Evolutionary conservation across 2,329 filamentous ascomycete species (phyloP).

Genomic region (Paecilomyces formosus): DNA sequence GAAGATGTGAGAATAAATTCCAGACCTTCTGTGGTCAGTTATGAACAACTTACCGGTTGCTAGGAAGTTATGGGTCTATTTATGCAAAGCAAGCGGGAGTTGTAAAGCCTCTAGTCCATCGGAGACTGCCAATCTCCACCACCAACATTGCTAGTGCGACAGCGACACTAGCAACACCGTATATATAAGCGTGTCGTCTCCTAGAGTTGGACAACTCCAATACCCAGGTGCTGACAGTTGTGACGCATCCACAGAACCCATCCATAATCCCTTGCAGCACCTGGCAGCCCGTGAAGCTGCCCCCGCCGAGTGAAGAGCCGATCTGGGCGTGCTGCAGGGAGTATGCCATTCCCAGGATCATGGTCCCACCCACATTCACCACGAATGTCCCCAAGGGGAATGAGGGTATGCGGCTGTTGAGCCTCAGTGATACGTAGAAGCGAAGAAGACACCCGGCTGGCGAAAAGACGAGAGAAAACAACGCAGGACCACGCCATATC

Average conservation of each 20-base stretch:
- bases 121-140: constrained; percentile 65
- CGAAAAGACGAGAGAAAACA: constrained; percentile 70
- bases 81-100: constrained; percentile 5
- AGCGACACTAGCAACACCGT: constrained; percentile 56
- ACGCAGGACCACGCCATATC: constrained; percentile 62
- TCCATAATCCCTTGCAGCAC: constrained; percentile 56
- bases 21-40: too few relatives aligned
- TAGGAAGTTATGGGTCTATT: not conserved
- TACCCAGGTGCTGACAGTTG: constrained; percentile 59
- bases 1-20: too few relatives aligned
- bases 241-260: constrained; percentile 58
- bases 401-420: constrained; percentile 56
- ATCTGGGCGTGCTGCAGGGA: constrained; percentile 60
- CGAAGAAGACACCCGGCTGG: constrained; percentile 65
- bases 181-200: constrained; percentile 56
- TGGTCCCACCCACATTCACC: constrained; percentile 69
- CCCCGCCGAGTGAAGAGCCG: constrained; percentile 32
- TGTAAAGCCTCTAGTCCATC: constrained; percentile 58
- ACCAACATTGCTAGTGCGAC: constrained; percentile 55
- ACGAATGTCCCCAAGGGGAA: constrained; percentile 79
- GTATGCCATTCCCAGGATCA: constrained; percentile 64
- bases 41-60: too few relatives aligned
- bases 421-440: constrained; percentile 59
- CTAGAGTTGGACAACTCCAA: constrained; percentile 47
- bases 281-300: constrained; percentile 54